Evolutionary conservation across 2,329 filamentous ascomycete species (phyloP).

Genomic region (Herpotrichia juniperi): DNA sequence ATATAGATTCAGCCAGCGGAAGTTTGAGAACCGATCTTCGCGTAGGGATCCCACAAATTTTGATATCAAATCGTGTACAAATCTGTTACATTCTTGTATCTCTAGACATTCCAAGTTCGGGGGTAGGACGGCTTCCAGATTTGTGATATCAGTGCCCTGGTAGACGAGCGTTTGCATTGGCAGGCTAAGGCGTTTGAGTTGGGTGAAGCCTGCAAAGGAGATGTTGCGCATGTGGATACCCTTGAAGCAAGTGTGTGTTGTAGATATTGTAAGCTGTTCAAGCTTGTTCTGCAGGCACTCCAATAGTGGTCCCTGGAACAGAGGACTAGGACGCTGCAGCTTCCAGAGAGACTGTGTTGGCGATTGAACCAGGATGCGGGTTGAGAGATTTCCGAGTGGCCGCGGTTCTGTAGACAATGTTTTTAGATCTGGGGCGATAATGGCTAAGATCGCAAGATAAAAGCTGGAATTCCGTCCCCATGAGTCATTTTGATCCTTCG

Average conservation of each 20-base stretch:
- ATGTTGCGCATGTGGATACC: constrained; percentile 14
- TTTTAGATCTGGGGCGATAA: constrained; percentile 18
- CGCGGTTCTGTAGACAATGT: constrained; percentile 11
- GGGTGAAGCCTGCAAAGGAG: constrained; percentile 3
- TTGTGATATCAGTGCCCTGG: background rate
- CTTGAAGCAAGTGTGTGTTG: constrained; percentile 13
- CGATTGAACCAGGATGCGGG: background rate
- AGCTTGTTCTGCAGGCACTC: constrained; percentile 12
- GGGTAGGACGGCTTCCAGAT: constrained; percentile 3
- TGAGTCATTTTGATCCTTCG: background rate
- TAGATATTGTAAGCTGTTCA: constrained; percentile 16
- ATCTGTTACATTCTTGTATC: constrained; percentile 19
- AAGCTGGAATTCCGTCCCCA: constrained; percentile 13
- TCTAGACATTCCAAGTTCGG: constrained; percentile 8
- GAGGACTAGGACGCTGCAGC: constrained; percentile 1
- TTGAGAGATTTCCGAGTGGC: background rate
- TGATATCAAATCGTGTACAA: constrained; percentile 10
- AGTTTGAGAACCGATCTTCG: background rate
- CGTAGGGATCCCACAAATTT: constrained; percentile 6
- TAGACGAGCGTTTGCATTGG: constrained; percentile 19
- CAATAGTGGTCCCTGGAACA: constrained; percentile 14
- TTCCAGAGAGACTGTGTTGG: background rate
- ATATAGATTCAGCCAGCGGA: constrained; percentile 19
- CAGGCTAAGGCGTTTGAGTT: constrained; percentile 14
- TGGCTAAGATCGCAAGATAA: constrained; percentile 17